phyloP scores from a whole-genome alignment of 129 eudicot species.

The Lonicera japonica region DNA sequence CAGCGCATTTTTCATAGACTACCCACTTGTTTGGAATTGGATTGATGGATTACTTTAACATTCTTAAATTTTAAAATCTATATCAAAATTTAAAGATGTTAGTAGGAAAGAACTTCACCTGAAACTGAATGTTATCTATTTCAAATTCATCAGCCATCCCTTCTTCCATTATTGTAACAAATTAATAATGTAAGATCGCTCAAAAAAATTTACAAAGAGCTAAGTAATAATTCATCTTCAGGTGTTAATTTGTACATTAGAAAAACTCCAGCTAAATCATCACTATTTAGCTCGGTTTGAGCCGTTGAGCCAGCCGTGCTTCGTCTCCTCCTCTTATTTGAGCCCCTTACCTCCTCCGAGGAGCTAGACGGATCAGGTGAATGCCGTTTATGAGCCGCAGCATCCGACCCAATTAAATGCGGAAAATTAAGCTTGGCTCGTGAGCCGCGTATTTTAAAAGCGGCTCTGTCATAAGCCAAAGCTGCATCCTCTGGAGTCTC shows the following conservation, averaged over 20 bases:
- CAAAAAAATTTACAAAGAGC: not conserved
- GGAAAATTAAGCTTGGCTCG: constrained; percentile 38
- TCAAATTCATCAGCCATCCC: too few relatives aligned
- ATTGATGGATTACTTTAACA: too few relatives aligned
- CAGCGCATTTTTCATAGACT: too few relatives aligned
- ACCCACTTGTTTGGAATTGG: too few relatives aligned
- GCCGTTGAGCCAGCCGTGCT: not conserved
- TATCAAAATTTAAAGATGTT: too few relatives aligned
- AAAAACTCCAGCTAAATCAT: not conserved
- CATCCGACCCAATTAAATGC: constrained; percentile 23
- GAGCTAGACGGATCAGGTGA: not conserved
- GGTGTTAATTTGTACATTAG: not conserved
- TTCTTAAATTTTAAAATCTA: too few relatives aligned
- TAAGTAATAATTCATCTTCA: not conserved
- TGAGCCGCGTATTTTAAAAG: constrained; percentile 33
- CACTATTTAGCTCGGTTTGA: not conserved
- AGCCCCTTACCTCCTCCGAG: not conserved
- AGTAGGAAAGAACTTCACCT: too few relatives aligned
- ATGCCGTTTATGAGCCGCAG: constrained; percentile 6
- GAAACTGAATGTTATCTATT: too few relatives aligned
- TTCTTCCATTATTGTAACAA: too few relatives aligned
- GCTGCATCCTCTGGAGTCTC: constrained; percentile 47
- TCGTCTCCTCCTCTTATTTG: not conserved
- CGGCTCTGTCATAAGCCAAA: constrained; percentile 38
- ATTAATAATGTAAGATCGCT: too few relatives aligned